Evolutionary conservation across 352 stramenopile genomes (phyloP).

Genomic region (Halophytophthora polymorphica): DNA sequence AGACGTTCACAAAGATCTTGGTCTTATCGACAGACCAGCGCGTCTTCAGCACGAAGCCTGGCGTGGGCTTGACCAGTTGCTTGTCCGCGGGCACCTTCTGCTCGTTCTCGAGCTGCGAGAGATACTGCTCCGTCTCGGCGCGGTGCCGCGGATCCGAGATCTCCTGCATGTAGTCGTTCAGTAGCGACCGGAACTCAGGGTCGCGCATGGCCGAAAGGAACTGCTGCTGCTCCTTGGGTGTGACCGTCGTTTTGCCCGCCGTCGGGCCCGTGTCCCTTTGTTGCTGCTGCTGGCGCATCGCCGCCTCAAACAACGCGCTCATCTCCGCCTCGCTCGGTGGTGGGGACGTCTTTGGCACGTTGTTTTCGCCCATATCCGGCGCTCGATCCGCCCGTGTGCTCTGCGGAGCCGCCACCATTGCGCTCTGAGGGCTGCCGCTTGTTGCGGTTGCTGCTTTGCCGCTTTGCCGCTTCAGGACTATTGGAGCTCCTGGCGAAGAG

Average conservation of each 20-base stretch:
- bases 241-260: slow-evolving; percentile 8
- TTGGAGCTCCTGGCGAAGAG: no score
- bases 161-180: slow-evolving; percentile 94
- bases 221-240: slow-evolving; percentile 59
- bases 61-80: slow-evolving; percentile 74
- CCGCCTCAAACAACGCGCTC: slow-evolving; percentile 42
- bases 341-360: slow-evolving; percentile 14
- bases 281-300: slow-evolving; percentile 32
- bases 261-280: not conserved
- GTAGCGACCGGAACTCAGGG: slow-evolving; percentile 88
- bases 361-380: slow-evolving; percentile 1
- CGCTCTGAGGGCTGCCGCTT: not conserved
- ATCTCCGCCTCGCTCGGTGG: slow-evolving; percentile 41
- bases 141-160: slow-evolving; percentile 89
- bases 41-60: slow-evolving; percentile 92
- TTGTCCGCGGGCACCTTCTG: slow-evolving; percentile 88
- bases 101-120: slow-evolving; percentile 86
- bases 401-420: slow-evolving; percentile 15
- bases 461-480: not conserved
- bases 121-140: slow-evolving; percentile 89
- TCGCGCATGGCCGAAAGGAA: slow-evolving; percentile 91
- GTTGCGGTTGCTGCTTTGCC: not conserved
- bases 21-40: slow-evolving; percentile 34
- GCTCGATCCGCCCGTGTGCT: not conserved
- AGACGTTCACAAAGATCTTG: slow-evolving; percentile 95